A percentile compares a stretch with the other conserved stretches of the same genome.
Evolutionary conservation across 306 rosid genomes (phyloP).

Genomic region (Lagenaria siceraria): DNA sequence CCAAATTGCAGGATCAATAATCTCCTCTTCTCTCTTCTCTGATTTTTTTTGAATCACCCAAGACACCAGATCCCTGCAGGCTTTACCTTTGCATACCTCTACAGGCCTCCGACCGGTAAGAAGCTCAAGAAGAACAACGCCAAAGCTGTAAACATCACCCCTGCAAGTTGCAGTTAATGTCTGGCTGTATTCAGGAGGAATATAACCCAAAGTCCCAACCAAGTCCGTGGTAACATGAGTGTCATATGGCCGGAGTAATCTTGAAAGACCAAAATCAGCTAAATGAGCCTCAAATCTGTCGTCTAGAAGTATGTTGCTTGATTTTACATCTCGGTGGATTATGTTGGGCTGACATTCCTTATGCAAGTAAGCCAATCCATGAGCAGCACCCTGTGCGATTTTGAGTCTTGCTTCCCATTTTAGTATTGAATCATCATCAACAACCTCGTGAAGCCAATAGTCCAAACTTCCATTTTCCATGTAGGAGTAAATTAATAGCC

Average conservation of each 20-base stretch:
- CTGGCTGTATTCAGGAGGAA: slow-evolving; percentile 78
- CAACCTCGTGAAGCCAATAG: slow-evolving; percentile 69
- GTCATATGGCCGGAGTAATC: slow-evolving; percentile 59
- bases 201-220: slow-evolving; percentile 74
- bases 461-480: slow-evolving; percentile 82
- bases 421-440: slow-evolving; percentile 34
- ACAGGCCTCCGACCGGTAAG: slow-evolving; percentile 63
- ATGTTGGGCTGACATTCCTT: slow-evolving; percentile 61
- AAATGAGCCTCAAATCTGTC: slow-evolving; percentile 57
- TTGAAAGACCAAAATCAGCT: slow-evolving; percentile 74
- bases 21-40: slow-evolving; percentile 49
- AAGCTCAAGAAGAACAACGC: slow-evolving; percentile 79
- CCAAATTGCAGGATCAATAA: slow-evolving; percentile 51
- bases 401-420: slow-evolving; percentile 60
- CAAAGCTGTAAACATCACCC: slow-evolving; percentile 72
- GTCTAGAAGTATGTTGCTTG: slow-evolving; percentile 72
- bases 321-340: slow-evolving; percentile 64
- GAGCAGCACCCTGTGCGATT: slow-evolving; percentile 67
- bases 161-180: slow-evolving; percentile 55
- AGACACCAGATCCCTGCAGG: slow-evolving; percentile 50
- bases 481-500: slow-evolving; percentile 69
- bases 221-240: slow-evolving; percentile 70
- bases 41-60: slow-evolving; percentile 67
- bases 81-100: slow-evolving; percentile 63
- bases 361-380: slow-evolving; percentile 63